Evolutionary conservation across 83 land plant species (phyloP).

Genomic region (Picea mariana): DNA sequence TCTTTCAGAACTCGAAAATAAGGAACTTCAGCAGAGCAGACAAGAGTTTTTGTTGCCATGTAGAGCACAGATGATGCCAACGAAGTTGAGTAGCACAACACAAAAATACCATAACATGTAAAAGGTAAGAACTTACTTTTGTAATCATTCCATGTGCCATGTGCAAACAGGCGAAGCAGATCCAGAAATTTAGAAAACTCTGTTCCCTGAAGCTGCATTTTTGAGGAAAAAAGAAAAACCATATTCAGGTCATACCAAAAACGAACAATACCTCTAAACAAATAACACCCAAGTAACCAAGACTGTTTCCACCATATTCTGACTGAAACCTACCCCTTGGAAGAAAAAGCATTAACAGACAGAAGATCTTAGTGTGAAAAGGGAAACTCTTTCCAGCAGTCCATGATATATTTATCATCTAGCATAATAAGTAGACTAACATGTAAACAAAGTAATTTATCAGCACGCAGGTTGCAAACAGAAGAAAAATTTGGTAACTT

Average conservation of each 20-base stretch:
- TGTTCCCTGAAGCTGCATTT: slow-evolving; percentile 83
- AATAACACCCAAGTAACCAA: background rate
- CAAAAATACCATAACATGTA: background rate
- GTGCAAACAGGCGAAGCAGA: slow-evolving; percentile 86
- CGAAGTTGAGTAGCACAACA: background rate
- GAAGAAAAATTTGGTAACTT: too few relatives aligned
- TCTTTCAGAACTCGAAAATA: too few relatives aligned
- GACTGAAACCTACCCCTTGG: background rate
- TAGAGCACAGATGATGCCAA: slow-evolving; percentile 4
- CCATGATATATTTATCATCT: too few relatives aligned
- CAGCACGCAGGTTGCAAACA: too few relatives aligned
- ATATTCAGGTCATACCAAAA: background rate
- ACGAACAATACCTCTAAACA: too few relatives aligned
- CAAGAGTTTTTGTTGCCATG: too few relatives aligned
- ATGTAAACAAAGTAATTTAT: too few relatives aligned
- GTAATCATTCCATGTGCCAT: slow-evolving; percentile 98
- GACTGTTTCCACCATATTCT: background rate
- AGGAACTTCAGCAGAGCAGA: too few relatives aligned
- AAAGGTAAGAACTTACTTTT: slow-evolving; percentile 59
- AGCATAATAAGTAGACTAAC: too few relatives aligned
- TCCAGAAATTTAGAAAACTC: slow-evolving; percentile 65
- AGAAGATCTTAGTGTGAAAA: too few relatives aligned
- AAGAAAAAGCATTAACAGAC: too few relatives aligned
- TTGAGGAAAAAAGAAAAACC: background rate
- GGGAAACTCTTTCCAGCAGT: too few relatives aligned